Evolutionary conservation across 441 rosid species (phyloP), one percentile per base, ranked within the genome.

Genomic region (Erysimum cheiri): DNA sequence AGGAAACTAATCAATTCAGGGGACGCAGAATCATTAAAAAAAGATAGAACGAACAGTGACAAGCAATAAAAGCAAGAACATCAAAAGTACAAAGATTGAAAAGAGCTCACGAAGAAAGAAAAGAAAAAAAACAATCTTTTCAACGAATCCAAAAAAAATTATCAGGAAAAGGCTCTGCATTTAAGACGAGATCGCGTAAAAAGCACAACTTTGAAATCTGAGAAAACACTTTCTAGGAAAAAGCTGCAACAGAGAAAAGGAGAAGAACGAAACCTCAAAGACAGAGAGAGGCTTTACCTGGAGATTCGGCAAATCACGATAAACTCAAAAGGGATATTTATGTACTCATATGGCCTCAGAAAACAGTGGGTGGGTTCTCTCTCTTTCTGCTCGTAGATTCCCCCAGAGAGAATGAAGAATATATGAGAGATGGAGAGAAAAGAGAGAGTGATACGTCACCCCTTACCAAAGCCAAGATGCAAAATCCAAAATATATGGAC

Each of bases 401-500:
- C 4, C 26, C 15, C 6, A 35, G 11, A 69, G 73, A 61, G 36
- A 37, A 14, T 31, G 41, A 24, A 32, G 41, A 60, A 60, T 32
- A 32, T 31, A 11, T 19, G 11, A 4, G 54, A 48, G 48, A 41
- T 13, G 2, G n/a, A 57, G 61, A 66, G 67, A 55, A 6, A 8
- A 13, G 31, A 53, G 26, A 59, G 67, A 24, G 66, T 67, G 72
- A 61, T 47, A 67, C 78, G 78, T 74, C 78, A 74, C 73, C 73
- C 64, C 70, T 68, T 74, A 74, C 78, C 64, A 61, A 19, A 12
- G 59, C 52, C 1, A 61, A 60, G 73, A 74, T 74, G 59, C 53
- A n/a, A n/a, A n/a, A n/a, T n/a, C n/a, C n/a, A 67, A 69, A 67
- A 67, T 74, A 68, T 74, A 68, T 53, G 73, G 73, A 74, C 72